Conservation (phyloP, 2,329 filamentous ascomycete species). For the Exophiala alcalophila region DNA sequence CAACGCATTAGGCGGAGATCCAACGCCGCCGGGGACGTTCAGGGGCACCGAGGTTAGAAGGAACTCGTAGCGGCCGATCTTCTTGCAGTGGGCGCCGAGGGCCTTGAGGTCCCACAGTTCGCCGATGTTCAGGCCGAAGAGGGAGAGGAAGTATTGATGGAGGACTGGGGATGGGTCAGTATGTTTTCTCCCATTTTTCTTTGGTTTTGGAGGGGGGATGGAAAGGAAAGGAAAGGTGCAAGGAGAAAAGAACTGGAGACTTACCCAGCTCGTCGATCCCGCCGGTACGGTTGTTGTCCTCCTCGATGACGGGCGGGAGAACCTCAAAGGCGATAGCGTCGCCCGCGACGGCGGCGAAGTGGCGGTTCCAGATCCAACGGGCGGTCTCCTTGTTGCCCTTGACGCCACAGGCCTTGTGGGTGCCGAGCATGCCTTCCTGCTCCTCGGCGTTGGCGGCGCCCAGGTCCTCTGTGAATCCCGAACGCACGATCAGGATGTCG, state of each 20-base stretch:
- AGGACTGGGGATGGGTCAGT: slow-evolving; percentile 30
- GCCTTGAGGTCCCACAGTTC: slow-evolving; percentile 47
- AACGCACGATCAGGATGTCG: slow-evolving; percentile 65
- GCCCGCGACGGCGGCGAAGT: slow-evolving; percentile 56
- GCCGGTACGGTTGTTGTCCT: slow-evolving; percentile 27
- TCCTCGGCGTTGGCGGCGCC: slow-evolving; percentile 44
- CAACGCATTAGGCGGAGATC: slow-evolving; percentile 47
- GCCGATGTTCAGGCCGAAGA: slow-evolving; percentile 50
- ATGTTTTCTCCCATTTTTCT: too few species aligned
- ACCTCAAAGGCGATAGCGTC: slow-evolving; percentile 57
- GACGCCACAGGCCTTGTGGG: slow-evolving; percentile 47
- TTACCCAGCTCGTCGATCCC: slow-evolving; percentile 40
- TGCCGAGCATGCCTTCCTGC: slow-evolving; percentile 33
- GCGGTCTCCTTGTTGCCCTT: slow-evolving; percentile 50
- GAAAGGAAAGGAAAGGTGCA: too few species aligned
- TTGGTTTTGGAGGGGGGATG: too few species aligned
- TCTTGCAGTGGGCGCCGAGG: slow-evolving; percentile 38
- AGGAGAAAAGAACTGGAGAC: slow-evolving; percentile 17
- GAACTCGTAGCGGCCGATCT: slow-evolving; percentile 42
- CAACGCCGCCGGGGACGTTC: slow-evolving; percentile 48
- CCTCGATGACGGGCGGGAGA: slow-evolving; percentile 40
- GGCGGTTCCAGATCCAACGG: slow-evolving; percentile 58
- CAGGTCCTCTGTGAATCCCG: slow-evolving; percentile 61
- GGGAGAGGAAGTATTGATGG: slow-evolving; percentile 47
- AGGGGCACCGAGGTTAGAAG: slow-evolving; percentile 51